Evolutionary conservation across 2,329 filamentous ascomycete species (phyloP), one percentile per base, ranked within the genome.

Genomic region (Seiridium unicorne): DNA sequence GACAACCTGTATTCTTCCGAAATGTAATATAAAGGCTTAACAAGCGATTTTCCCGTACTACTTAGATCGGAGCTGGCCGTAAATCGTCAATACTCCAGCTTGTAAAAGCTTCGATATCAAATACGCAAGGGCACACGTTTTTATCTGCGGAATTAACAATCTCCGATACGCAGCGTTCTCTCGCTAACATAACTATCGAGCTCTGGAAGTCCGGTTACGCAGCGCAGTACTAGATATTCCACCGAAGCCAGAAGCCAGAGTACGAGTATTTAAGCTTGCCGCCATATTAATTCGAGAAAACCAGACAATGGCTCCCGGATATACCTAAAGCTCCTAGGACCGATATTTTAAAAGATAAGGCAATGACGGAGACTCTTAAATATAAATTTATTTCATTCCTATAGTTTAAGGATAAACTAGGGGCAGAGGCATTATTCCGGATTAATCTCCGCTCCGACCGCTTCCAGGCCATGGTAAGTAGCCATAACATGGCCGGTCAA

Each of bases 241-340:
- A 72, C 34, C 58, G 55, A 6, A 11, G 6, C 26, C 63, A 67
- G 34, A 51, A 55, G 32, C 2, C 11, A 3, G 38, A 61, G 5
- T 69, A 62, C 11, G 7, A 3, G 8, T 26, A 11, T 3, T 32
- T 70, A 3, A 61, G 61, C 18, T 55, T 73, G n/a, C 70, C 72
- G 3, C 61, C 65, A 0, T 72, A 72, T 26, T 70, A 72, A 35
- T 74, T 73, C 44, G 66, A 69, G 10, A 68, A 69, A 54, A 64
- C 61, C 3, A 53, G 59, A 0, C 66, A 71, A 49, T 73, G 71
- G 69, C 47, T 59, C 0, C 47, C 46, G 1, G 51, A 44, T 18
- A 48, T 42, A 5, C 36, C 51, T 8, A 49, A 44, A 36, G 36
- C 48, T 38, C 10, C 8, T 8, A 47, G 13, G 3, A 47, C 4